Evolutionary conservation across 140 eudicot genomes (phyloP).

Genomic region (Artemisia princeps): DNA sequence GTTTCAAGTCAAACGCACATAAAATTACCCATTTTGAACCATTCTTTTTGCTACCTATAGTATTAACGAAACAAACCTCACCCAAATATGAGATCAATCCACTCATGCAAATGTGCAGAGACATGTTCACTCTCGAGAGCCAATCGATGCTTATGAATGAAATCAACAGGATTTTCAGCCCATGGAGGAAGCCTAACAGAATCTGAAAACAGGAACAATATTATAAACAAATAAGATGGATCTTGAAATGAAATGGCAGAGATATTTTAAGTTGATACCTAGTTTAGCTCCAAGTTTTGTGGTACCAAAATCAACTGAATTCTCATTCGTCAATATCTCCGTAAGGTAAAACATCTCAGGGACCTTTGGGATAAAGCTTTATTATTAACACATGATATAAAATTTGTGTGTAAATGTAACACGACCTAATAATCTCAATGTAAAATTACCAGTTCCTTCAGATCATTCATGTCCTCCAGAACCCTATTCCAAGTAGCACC

Average conservation of each 20-base stretch:
- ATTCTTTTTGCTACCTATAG: conserved; percentile 3
- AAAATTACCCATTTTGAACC: not conserved
- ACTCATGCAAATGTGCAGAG: conserved; percentile 86
- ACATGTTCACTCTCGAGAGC: conserved; percentile 99
- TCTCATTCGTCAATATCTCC: conserved; percentile 77
- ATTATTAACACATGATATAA: conserved; percentile 1
- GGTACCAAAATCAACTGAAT: conserved; percentile 84
- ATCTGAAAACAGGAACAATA: conserved; percentile 31
- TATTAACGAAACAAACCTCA: conserved; percentile 25
- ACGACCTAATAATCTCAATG: conserved; percentile 6
- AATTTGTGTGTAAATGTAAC: not conserved
- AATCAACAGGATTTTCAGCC: conserved; percentile 92
- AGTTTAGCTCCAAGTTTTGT: conserved; percentile 77
- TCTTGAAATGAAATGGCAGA: conserved; percentile 12
- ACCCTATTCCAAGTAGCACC: conserved; percentile 91
- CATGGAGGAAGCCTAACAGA: conserved; percentile 88
- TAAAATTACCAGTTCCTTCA: conserved; percentile 78
- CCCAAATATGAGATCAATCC: conserved; percentile 99
- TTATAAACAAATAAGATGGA: not conserved
- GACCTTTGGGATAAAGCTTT: conserved; percentile 41
- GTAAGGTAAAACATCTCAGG: conserved; percentile 97
- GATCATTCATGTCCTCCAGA: conserved; percentile 84
- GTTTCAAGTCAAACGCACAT: not conserved
- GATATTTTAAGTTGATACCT: conserved; percentile 43
- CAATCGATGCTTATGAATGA: conserved; percentile 77